phyloP scores from a whole-genome alignment of 1,284 basidiomycete genomes.

The Naganishia sp. region DNA sequence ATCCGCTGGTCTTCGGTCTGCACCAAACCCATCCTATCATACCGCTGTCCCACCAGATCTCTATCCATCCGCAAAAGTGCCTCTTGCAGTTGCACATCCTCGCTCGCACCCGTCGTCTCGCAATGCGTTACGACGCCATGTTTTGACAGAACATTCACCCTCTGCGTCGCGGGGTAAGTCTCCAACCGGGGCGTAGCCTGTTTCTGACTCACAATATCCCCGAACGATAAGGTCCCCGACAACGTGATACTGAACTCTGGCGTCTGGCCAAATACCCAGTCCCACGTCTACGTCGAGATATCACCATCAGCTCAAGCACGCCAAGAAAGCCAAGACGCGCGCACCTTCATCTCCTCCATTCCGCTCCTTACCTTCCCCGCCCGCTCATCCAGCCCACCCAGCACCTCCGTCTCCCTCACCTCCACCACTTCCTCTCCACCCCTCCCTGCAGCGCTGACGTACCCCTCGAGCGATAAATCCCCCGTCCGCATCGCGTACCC shows the following conservation, averaged over 20 bases:
- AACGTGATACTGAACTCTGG: constrained; percentile 73
- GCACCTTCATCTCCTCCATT: constrained; percentile 69
- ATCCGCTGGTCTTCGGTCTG: not conserved
- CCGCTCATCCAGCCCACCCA: constrained; percentile 58
- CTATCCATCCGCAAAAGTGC: not conserved
- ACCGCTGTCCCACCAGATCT: constrained; percentile 8
- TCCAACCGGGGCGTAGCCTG: constrained; percentile 61
- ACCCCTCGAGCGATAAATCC: constrained; percentile 17
- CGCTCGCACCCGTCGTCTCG: not conserved
- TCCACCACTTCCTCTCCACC: constrained; percentile 56
- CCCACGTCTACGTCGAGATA: constrained; percentile 68
- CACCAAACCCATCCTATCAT: not conserved
- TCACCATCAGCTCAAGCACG: not conserved
- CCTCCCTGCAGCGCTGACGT: constrained; percentile 37
- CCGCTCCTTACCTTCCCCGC: constrained; percentile 62
- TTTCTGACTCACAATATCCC: constrained; percentile 55
- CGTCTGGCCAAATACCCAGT: constrained; percentile 91
- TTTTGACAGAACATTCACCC: constrained; percentile 51
- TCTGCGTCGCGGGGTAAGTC: constrained; percentile 40
- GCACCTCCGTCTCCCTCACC: constrained; percentile 55
- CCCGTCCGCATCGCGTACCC: constrained; percentile 60
- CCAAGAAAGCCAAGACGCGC: constrained; percentile 43
- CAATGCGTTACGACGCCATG: constrained; percentile 55
- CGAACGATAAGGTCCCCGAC: constrained; percentile 41
- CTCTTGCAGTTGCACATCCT: not conserved